A percentile compares a stretch with the other conserved stretches of the same genome.
These are phyloP conservation scores for Annulohypoxylon maeteangense DNA, from an alignment of 495 filamentous ascomycete genomes.

Conservation along the genomic window DNA sequence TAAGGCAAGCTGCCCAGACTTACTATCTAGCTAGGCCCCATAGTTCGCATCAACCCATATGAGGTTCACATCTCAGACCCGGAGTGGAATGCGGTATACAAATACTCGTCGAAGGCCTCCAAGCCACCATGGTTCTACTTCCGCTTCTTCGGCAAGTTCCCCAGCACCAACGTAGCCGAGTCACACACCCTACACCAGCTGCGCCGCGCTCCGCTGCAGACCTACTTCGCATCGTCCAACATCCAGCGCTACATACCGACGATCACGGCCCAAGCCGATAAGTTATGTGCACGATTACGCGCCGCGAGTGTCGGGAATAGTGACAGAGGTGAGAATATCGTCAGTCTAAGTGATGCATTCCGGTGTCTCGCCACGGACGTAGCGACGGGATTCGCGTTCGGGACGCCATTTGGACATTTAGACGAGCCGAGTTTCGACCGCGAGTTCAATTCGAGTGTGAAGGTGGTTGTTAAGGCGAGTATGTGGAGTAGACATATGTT, in stretches of 20 bases:
- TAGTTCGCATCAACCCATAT: constrained; percentile 64
- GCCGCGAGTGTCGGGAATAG: background rate
- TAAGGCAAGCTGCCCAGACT: too few relatives aligned
- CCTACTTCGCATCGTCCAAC: constrained; percentile 47
- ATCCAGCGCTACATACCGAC: constrained; percentile 46
- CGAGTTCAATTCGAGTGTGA: constrained; percentile 32
- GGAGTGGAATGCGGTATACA: constrained; percentile 45
- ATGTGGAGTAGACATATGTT: constrained; percentile 32
- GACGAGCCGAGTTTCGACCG: constrained; percentile 49
- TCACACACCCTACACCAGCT: constrained; percentile 49
- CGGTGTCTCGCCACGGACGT: constrained; percentile 52
- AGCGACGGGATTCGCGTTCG: constrained; percentile 50
- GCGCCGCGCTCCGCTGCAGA: constrained; percentile 47
- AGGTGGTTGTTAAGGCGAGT: constrained; percentile 17
- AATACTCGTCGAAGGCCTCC: constrained; percentile 44
- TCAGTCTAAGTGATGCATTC: constrained; percentile 48
- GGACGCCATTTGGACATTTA: constrained; percentile 48
- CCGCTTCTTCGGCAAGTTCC: constrained; percentile 45
- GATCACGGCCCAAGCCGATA: constrained; percentile 38
- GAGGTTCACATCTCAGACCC: constrained; percentile 55
- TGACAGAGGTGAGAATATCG: constrained; percentile 10
- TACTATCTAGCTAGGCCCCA: constrained; percentile 53
- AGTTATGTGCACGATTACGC: constrained; percentile 38
- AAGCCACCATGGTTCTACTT: constrained; percentile 54
- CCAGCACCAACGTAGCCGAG: constrained; percentile 46